Conservation (phyloP, 2,329 filamentous ascomycete species). For the Scorias spongiosa region DNA sequence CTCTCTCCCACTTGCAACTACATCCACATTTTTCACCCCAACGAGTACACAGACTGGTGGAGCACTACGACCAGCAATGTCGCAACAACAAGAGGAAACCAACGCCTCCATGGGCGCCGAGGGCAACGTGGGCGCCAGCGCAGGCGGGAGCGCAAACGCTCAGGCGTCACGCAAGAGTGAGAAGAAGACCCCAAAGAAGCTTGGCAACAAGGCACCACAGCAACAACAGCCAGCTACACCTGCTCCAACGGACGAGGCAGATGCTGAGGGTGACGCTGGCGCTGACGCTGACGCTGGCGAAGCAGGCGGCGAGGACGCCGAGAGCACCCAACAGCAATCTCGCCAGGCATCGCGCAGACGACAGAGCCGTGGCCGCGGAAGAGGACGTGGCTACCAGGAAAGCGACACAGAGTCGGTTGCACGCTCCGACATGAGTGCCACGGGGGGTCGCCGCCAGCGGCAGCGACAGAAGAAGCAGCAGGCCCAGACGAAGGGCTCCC, state of each 20-base stretch:
- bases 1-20: background rate
- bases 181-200: conserved; percentile 35
- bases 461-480: conserved; percentile 36
- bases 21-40: background rate
- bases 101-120: conserved; percentile 13
- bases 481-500: conserved; percentile 24
- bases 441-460: conserved; percentile 41
- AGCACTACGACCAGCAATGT: background rate
- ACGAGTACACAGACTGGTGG: background rate
- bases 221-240: conserved; percentile 34
- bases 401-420: conserved; percentile 40
- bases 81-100: conserved; percentile 6
- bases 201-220: conserved; percentile 29
- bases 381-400: conserved; percentile 24
- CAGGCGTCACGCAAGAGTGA: conserved; percentile 14
- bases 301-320: conserved; percentile 26
- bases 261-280: conserved; percentile 19
- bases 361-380: conserved; percentile 35
- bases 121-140: conserved; percentile 12
- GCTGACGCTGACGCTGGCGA: conserved; percentile 18
- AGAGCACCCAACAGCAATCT: conserved; percentile 18
- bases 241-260: conserved; percentile 23
- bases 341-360: conserved; percentile 32
- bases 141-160: conserved; percentile 15
- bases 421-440: conserved; percentile 37